Base-by-base conservation (phyloP, 345 rosid genomes). In the Gossypium arboreum region DNA sequence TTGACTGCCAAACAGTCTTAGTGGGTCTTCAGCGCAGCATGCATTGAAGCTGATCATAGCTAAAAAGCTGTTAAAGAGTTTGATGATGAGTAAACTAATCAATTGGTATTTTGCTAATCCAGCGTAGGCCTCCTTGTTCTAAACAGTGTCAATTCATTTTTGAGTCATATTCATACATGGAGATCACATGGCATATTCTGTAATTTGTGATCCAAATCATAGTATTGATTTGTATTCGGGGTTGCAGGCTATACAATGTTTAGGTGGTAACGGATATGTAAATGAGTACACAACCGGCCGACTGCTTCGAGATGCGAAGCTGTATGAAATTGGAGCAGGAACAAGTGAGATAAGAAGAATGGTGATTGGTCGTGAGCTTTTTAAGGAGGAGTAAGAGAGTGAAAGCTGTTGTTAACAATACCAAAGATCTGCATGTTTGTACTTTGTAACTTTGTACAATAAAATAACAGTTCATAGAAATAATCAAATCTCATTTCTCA, bases 331-430 rank as follows among this genome's bases (percentile, higher is more conserved):
- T 11, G 97, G 98, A 22, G 98, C 98, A 0, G 98, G 97, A 45
- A 94, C 97, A 41, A 94, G 98, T 55, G 98, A 94, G 87, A 92
- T 94, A 80, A 86, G 97, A 85, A 87, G 97, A 80, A 85, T 94
- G 80, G 89, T 94, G 29, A 91, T 92, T 2, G 98, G 97, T 25
- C 94, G 98, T 16, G 87, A 86, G 82, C 97, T 92, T 74, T 92
- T 91, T 81, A 94, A n/a, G n/a, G n/a, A 88, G 84, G 84, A 81
- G 57, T 92, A 82, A 69, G 70, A 41, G 54, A 13, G 12, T 47
- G 56, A 47, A 25, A 68, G 15, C 20, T 48, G 20, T 2, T 16
- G 4, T 24, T 68, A 3, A 13, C 41, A 68, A 48, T 20, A 13
- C 29, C 16, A 25, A 48, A 68, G 9, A 48, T 50, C 13, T 24